Evolutionary conservation across 2,329 filamentous ascomycete genomes (phyloP).

Genomic region (Epichloe scottii): DNA sequence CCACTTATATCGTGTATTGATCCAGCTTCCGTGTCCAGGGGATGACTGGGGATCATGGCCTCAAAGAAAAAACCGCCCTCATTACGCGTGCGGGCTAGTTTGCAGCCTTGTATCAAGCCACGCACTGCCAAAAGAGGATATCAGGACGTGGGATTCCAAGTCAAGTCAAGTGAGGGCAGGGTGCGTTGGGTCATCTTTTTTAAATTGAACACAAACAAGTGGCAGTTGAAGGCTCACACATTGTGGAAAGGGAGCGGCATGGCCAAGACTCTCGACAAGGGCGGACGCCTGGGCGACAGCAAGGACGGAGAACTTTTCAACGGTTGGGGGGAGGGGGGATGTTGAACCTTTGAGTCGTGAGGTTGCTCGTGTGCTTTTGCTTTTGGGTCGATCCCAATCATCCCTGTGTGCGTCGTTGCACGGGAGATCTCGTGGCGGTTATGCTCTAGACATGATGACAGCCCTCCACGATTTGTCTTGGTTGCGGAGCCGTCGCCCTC

Average conservation of each 20-base stretch:
- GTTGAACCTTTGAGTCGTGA: not conserved
- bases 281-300: not conserved
- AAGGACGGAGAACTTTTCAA: not conserved
- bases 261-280: not conserved
- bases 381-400: not conserved
- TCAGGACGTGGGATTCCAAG: too few relatives aligned
- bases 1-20: not conserved
- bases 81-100: not conserved
- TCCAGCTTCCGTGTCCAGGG: not conserved
- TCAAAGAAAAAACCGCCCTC: not conserved
- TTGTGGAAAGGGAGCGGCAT: too few relatives aligned
- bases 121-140: too few relatives aligned
- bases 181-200: not conserved
- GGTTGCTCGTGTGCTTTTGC: not conserved
- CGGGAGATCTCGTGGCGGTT: too few relatives aligned
- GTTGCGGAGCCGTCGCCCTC: too few relatives aligned
- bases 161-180: not conserved
- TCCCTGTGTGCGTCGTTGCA: not conserved
- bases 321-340: not conserved
- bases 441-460: too few relatives aligned
- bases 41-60: not conserved
- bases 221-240: not conserved
- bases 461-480: too few relatives aligned
- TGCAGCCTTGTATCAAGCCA: too few relatives aligned
- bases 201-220: not conserved